Evolutionary conservation across 2,329 filamentous ascomycete genomes (phyloP), one percentile per base, ranked within the genome.

Genomic region (Pseudogymnoascus sp.): DNA sequence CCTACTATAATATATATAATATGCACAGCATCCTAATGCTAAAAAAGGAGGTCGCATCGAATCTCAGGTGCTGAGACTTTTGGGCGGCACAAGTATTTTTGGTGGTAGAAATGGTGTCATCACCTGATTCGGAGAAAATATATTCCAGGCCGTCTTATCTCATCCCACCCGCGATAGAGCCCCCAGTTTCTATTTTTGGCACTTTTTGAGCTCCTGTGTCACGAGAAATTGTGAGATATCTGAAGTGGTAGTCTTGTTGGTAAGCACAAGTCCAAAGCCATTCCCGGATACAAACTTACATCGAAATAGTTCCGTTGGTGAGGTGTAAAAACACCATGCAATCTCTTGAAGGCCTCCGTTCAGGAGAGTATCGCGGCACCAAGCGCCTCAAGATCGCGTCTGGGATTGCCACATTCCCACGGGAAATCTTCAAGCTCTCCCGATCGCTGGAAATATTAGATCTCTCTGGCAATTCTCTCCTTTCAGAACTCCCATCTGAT

Each of bases 361-460:
- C 68, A 17, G 69, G 70, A 3, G 60, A 68, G 38, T 69, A 70
- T 61, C 68, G 69, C 59, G 69, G 69, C 29, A 44, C 65, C 33
- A 71, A 69, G 62, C 65, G 65, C 21, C 59, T 73, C 23, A 73
- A 73, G 59, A 50, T 73, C 35, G 64, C 69, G 21, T 66, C 63
- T 59, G 65, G 66, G 4, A 63, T 73, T 37, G 66, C 67, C 26
- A 42, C 64, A 1, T 77, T 81, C 38, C 79, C 79, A 1, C 42
- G 63, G 1, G 74, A 77, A 64, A 76, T 82, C 31, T 67, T 80
- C 6, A 69, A 74, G 6, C 72, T 78, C 21, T 77, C 76, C 37
- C 67, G 71, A 17, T 76, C 75, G 3, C 75, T 82, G 21, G 75
- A 77, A 65, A 75, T 77, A 50, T 76, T 82, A 7, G 79, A 82